These are phyloP conservation scores for Phaffia rhodozyma DNA, from an alignment of 1,284 basidiomycete genomes.

Conservation along the genomic window DNA sequence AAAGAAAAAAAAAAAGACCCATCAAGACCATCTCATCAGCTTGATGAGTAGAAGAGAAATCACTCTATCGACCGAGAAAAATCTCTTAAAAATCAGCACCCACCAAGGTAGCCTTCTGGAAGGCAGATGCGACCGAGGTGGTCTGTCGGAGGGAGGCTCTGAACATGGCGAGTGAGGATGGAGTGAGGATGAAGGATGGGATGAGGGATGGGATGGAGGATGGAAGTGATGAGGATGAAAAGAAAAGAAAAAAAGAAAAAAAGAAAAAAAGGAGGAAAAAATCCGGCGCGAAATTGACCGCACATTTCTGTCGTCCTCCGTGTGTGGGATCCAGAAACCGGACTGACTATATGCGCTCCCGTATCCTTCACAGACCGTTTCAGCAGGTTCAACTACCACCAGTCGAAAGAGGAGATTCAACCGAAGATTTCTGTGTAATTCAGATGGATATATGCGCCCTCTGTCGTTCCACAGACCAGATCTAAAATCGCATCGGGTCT, in stretches of 20 bases:
- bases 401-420: no score
- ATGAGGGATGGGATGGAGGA: slow-evolving; percentile 2
- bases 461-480: no score
- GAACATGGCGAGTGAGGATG: slow-evolving; percentile 5
- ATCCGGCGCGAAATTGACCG: no score
- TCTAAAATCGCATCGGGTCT: no score
- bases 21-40: slow-evolving; percentile 34
- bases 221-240: neutral
- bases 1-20: neutral
- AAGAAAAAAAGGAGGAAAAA: no score
- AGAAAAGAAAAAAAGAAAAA: neutral
- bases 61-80: slow-evolving; percentile 1
- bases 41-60: slow-evolving; percentile 47
- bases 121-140: slow-evolving; percentile 1
- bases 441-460: no score
- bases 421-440: no score
- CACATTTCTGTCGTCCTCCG: no score
- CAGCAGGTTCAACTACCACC: no score
- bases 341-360: no score
- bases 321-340: no score
- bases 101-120: slow-evolving; percentile 10
- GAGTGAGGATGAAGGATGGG: slow-evolving; percentile 7
- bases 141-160: slow-evolving; percentile 6
- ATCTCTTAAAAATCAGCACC: neutral
- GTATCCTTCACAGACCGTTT: no score